Conservation (phyloP, 345 rosid genomes). For the Kernera saxatilis region DNA sequence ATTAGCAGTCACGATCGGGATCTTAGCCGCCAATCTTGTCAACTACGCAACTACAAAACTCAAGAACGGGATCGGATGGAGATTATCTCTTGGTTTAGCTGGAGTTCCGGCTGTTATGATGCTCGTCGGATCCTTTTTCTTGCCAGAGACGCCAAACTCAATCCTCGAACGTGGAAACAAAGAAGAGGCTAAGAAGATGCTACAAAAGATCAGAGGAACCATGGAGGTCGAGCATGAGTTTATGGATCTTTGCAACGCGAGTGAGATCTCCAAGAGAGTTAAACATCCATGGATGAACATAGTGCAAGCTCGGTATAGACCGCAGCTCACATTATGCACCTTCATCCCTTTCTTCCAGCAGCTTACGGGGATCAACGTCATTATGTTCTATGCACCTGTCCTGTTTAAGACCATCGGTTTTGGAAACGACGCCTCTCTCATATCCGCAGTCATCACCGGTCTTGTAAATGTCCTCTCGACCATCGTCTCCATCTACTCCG, state of each 20-base stretch:
- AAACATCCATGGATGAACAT: constrained; percentile 32
- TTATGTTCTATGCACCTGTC: constrained; percentile 43
- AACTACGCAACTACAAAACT: constrained; percentile 28
- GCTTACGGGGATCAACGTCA: constrained; percentile 40
- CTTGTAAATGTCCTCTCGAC: constrained; percentile 27
- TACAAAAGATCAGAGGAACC: constrained; percentile 36
- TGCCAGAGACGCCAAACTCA: constrained; percentile 45
- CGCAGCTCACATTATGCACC: constrained; percentile 28
- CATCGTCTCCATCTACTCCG: constrained; percentile 28
- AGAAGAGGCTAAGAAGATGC: constrained; percentile 22
- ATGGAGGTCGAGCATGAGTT: constrained; percentile 35
- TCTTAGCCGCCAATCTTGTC: constrained; percentile 32
- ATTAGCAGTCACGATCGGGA: constrained; percentile 33
- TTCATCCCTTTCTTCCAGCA: constrained; percentile 41
- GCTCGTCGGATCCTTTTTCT: constrained; percentile 9
- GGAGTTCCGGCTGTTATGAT: constrained; percentile 35
- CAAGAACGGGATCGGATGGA: constrained; percentile 32
- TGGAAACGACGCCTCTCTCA: constrained; percentile 27
- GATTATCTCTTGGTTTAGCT: constrained; percentile 35
- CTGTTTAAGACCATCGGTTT: constrained; percentile 37
- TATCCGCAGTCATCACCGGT: constrained; percentile 36
- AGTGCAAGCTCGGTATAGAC: constrained; percentile 23
- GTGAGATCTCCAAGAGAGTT: constrained; percentile 18
- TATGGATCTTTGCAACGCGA: constrained; percentile 21
- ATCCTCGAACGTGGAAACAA: constrained; percentile 37